phyloP scores from a whole-genome alignment of 345 rosid species.

The Eucalyptus dawsonii region DNA sequence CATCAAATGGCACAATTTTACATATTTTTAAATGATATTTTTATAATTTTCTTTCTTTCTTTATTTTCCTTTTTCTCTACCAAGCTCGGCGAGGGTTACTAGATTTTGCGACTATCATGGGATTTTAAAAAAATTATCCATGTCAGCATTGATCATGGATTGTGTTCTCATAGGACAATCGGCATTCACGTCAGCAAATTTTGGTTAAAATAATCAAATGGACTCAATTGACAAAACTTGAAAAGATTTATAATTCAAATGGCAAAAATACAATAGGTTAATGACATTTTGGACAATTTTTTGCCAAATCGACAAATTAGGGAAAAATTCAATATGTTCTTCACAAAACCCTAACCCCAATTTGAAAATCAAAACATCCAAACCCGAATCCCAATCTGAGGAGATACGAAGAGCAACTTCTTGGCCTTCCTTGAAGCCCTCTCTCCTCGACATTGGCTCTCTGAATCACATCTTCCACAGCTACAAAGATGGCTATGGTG shows the following conservation, averaged over 20 bases:
- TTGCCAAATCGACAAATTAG: neutral
- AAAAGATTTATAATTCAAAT: too few relatives aligned
- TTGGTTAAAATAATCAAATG: too few relatives aligned
- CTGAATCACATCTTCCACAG: neutral
- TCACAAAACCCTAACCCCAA: neutral
- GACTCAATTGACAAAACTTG: rapidly evolving
- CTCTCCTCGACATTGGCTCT: neutral
- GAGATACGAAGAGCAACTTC: neutral
- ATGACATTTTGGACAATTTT: neutral
- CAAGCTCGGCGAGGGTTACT: rapidly evolving
- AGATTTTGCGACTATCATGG: rapidly evolving
- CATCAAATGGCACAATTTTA: neutral
- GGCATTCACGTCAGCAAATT: rapidly evolving
- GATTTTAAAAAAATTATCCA: too few relatives aligned
- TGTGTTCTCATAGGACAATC: rapidly evolving
- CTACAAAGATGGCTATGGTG: neutral
- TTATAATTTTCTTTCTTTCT: too few relatives aligned
- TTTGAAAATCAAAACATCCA: neutral
- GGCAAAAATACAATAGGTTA: neutral
- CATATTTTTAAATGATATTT: too few relatives aligned
- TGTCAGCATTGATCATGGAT: too few relatives aligned
- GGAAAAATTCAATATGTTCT: neutral
- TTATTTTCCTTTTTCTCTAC: neutral
- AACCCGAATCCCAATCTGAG: neutral
- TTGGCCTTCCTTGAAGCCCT: neutral